These are phyloP conservation scores for Suillus ampliporus DNA, from an alignment of 768 basidiomycete species.

Conservation along the genomic window DNA sequence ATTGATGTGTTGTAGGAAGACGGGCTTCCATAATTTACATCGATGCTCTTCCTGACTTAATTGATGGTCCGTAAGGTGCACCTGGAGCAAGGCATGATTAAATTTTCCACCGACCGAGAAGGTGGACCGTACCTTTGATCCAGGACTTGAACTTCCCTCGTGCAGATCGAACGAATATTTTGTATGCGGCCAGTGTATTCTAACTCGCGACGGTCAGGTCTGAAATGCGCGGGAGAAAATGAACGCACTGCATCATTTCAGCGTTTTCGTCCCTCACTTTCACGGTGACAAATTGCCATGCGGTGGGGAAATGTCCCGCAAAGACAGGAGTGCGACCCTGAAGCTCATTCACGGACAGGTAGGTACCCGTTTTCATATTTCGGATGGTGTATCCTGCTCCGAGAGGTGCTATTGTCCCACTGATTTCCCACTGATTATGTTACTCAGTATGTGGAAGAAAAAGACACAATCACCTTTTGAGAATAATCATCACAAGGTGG, in stretches of 20 bases:
- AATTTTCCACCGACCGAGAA: neutral
- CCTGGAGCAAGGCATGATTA: neutral
- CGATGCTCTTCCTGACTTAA: neutral
- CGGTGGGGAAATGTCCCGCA: conserved; percentile 33
- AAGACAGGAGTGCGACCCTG: conserved; percentile 13
- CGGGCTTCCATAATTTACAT: neutral
- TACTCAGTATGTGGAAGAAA: neutral
- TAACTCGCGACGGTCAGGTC: conserved; percentile 8
- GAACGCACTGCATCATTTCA: conserved; percentile 32
- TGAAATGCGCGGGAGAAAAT: too few species aligned
- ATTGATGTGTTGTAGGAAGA: neutral
- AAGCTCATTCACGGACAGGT: conserved; percentile 24
- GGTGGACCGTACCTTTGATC: conserved; percentile 31
- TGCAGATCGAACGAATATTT: conserved; percentile 34
- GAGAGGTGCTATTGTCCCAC: conserved; percentile 36
- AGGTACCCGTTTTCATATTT: conserved; percentile 38
- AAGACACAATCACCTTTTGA: conserved; percentile 29
- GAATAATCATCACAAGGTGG: conserved; percentile 33
- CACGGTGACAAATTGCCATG: conserved; percentile 34
- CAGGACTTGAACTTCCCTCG: conserved; percentile 30
- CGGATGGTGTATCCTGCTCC: conserved; percentile 37
- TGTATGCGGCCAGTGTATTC: conserved; percentile 36
- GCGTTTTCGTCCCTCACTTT: conserved; percentile 32
- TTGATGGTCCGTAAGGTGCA: neutral
- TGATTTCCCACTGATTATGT: neutral